Conservation (phyloP, 768 basidiomycete species). For the Kwoniella dejecticola region DNA sequence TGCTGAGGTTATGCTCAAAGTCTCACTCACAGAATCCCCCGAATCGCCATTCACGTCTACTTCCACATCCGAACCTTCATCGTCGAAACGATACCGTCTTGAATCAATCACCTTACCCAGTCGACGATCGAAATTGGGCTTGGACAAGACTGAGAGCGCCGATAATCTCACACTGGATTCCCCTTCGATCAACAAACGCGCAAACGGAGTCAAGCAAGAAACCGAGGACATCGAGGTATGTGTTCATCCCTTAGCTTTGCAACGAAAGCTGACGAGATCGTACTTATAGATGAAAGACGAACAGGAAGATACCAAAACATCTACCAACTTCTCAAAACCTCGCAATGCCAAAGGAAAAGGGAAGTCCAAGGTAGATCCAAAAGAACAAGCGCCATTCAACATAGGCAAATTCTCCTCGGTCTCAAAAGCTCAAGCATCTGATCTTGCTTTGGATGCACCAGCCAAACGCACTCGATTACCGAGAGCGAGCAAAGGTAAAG, state of each 20-base stretch:
- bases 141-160: conserved; percentile 39
- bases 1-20: too few relatives aligned
- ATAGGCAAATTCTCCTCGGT: conserved; percentile 40
- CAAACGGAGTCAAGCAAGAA: conserved; percentile 22
- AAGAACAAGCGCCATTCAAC: conserved; percentile 38
- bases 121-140: conserved; percentile 38
- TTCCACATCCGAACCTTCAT: neutral
- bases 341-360: conserved; percentile 10
- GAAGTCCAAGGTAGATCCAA: conserved; percentile 19
- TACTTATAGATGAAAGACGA: neutral
- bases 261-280: neutral
- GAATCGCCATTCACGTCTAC: conserved; percentile 25
- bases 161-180: conserved; percentile 48
- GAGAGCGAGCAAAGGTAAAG: conserved; percentile 28
- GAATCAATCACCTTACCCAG: conserved; percentile 38
- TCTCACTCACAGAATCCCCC: conserved; percentile 1
- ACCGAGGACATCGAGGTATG: conserved; percentile 20
- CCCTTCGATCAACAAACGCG: conserved; percentile 2
- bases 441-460: conserved; percentile 17
- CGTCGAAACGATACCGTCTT: conserved; percentile 21
- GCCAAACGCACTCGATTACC: conserved; percentile 4
- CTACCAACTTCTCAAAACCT: neutral
- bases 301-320: conserved; percentile 8
- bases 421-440: conserved; percentile 16
- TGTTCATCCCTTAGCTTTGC: neutral